phyloP scores from a whole-genome alignment of 495 filamentous ascomycete genomes.

The Penicillium waksmanii region DNA sequence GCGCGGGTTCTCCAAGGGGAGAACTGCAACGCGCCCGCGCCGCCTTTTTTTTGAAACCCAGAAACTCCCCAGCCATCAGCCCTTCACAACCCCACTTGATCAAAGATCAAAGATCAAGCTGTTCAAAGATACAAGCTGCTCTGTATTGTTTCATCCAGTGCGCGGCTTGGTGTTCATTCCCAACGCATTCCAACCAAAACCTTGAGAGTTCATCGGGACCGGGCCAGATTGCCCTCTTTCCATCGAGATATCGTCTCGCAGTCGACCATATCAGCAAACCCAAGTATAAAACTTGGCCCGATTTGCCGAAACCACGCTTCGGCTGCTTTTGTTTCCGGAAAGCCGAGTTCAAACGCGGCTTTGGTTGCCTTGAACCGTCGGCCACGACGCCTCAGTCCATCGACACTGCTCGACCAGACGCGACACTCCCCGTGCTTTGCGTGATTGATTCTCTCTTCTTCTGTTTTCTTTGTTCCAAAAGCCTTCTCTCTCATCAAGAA shows the following conservation, averaged over 20 bases:
- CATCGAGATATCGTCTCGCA: background rate
- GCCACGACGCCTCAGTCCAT: too few relatives aligned
- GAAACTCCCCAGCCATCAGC: background rate
- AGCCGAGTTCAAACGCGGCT: too few relatives aligned
- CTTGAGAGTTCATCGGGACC: background rate
- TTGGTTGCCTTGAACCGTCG: too few relatives aligned
- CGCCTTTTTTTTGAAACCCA: background rate
- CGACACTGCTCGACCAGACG: background rate
- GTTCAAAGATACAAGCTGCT: background rate
- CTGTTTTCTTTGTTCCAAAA: too few relatives aligned
- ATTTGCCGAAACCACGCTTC: background rate
- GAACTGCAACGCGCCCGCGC: background rate
- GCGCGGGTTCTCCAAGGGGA: conserved; percentile 2
- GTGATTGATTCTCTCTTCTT: too few relatives aligned
- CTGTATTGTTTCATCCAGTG: background rate
- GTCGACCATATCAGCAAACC: background rate
- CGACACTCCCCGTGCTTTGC: background rate
- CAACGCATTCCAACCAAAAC: too few relatives aligned
- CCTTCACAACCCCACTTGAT: background rate
- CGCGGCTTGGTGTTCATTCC: too few relatives aligned
- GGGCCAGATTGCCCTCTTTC: background rate
- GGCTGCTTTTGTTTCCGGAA: too few relatives aligned
- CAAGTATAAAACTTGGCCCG: background rate
- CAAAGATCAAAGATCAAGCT: background rate
- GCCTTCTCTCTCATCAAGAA: too few relatives aligned